Conservation (phyloP, 176 grass and related monocot genomes). For the Oryza punctata region DNA sequence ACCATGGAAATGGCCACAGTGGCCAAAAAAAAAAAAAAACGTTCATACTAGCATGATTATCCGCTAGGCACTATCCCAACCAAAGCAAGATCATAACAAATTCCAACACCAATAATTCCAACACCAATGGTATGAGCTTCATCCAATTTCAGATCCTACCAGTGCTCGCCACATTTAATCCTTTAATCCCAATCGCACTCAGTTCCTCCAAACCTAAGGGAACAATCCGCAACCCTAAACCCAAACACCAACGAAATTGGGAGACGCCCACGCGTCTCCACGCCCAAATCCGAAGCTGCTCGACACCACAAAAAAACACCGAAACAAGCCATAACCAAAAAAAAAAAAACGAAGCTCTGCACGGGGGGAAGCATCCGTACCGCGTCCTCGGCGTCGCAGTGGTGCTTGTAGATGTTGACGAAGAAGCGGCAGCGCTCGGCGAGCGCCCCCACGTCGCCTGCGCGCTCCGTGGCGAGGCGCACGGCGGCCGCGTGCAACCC, state of each 20-base stretch:
- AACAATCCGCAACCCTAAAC: constrained; percentile 53
- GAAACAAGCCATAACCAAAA: constrained; percentile 18
- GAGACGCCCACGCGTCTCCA: neutral
- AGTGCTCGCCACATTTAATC: constrained; percentile 38
- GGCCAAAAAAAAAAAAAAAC: neutral
- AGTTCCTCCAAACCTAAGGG: neutral
- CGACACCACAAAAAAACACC: neutral
- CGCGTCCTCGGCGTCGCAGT: constrained; percentile 96
- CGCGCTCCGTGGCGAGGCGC: constrained; percentile 69
- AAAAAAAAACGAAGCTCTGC: constrained; percentile 5
- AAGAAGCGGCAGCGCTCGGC: constrained; percentile 79
- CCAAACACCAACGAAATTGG: constrained; percentile 30
- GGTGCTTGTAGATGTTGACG: constrained; percentile 92
- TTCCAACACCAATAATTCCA: constrained; percentile 21
- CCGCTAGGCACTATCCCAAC: neutral
- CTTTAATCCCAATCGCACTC: constrained; percentile 27
- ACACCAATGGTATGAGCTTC: constrained; percentile 14
- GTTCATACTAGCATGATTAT: constrained; percentile 3
- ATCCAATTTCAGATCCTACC: constrained; percentile 55
- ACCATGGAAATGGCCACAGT: constrained; percentile 13
- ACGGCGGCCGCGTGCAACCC: constrained; percentile 72
- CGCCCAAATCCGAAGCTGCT: constrained; percentile 32
- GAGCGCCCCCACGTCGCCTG: constrained; percentile 59
- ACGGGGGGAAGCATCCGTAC: constrained; percentile 45
- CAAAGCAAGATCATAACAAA: constrained; percentile 18